A percentile compares a stretch with the other conserved stretches of the same genome.
phyloP scores from a whole-genome alignment of 257 asterid species.

The Henckelia pumila region DNA sequence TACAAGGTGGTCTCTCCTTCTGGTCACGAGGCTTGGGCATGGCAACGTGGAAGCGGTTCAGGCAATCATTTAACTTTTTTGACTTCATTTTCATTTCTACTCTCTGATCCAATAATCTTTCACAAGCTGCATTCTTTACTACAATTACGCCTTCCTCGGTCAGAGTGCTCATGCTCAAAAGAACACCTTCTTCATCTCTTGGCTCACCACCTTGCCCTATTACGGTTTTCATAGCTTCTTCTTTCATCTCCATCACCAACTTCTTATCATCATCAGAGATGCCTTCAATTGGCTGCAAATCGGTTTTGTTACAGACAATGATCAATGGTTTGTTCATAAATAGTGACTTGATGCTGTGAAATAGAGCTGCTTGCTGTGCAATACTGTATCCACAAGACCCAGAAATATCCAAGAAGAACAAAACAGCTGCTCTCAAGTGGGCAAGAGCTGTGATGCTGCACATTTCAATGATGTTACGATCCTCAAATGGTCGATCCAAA shows the following conservation, averaged over 20 bases:
- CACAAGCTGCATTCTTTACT: conserved; percentile 94
- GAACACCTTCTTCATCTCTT: conserved; percentile 57
- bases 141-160: conserved; percentile 89
- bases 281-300: conserved; percentile 81
- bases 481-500: conserved; percentile 94
- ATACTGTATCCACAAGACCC: conserved; percentile 97
- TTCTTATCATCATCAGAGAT: conserved; percentile 79
- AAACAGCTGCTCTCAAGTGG: conserved; percentile 88
- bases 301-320: conserved; percentile 91
- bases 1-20: conserved; percentile 80
- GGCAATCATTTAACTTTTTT: conserved; percentile 72
- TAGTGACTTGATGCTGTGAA: conserved; percentile 90
- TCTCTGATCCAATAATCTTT: conserved; percentile 81
- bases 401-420: conserved; percentile 88
- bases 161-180: conserved; percentile 88
- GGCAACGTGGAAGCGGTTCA: conserved; percentile 93
- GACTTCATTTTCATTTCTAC: conserved; percentile 88
- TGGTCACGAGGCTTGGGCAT: conserved; percentile 85
- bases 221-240: conserved; percentile 56
- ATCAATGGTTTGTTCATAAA: conserved; percentile 87
- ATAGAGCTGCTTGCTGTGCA: conserved; percentile 90
- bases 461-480: conserved; percentile 96
- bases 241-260: conserved; percentile 79
- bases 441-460: conserved; percentile 98
- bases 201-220: conserved; percentile 90